Evolutionary conservation across 306 rosid genomes (phyloP), one percentile per base, ranked within the genome.

Genomic region (Gillenia trifoliata): DNA sequence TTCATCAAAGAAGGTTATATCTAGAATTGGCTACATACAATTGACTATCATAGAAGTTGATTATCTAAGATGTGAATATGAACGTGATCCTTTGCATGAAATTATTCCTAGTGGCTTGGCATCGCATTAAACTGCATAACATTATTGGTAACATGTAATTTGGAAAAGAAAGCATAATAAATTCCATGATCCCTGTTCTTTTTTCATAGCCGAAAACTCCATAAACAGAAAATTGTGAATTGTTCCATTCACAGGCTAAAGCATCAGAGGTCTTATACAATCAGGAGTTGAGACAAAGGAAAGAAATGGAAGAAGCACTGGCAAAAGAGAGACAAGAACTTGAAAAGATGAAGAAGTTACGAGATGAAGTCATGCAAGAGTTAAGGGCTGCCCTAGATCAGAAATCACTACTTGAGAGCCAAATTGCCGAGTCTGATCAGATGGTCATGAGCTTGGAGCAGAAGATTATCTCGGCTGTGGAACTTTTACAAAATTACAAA

Each of bases 201-300:
- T 3, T 9, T 60, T n/a, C 54, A 47, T 29, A 38, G 28, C 20
- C 16, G 64, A 64, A 54, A 49, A 16, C 34, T 57, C 41, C 33
- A 19, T 62, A 40, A 30, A 49, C 49, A 40, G 38, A 60, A 64
- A 64, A 36, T 41, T 25, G 17, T 20, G 31, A 29, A 71, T 75
- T 34, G 31, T 26, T 9, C 31, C 10, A 49, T 85, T 73, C 54
- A 41, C 87, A 94, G 99, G 86, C 83, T 49, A 89, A 79, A 78
- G 82, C 79, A 25, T 71, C 86, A 55, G 88, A 84, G 82, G 64
- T 33, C 75, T 78, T 78, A 65, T 85, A 85, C 55, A 63, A 79
- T 34, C 77, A 81, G 75, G 93, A 90, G 83, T 74, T 81, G 78
- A 89, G 82, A 71, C 86, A 74, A 63, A 92, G 94, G 76, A 90